A percentile compares a stretch with the other conserved stretches of the same genome.
Conservation (phyloP, 495 filamentous ascomycete genomes). For the Zalerion maritima region DNA sequence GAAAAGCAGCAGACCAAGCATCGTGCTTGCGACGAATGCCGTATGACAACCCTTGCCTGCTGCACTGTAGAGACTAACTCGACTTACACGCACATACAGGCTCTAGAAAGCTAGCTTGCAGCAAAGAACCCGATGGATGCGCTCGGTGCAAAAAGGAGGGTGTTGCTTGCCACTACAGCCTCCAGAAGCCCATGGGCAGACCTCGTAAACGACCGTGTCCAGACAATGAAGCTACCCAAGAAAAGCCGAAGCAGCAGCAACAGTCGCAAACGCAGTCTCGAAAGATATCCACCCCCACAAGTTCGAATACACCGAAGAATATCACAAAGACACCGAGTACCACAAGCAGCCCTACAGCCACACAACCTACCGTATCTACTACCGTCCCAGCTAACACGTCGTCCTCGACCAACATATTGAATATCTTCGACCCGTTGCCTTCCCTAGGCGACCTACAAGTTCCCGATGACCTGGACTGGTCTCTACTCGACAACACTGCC, state of each 20-base stretch:
- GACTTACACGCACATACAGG: conserved; percentile 24
- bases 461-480: conserved; percentile 17
- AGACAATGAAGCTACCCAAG: conserved; percentile 13
- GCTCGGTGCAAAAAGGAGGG: conserved; percentile 38
- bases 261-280: conserved; percentile 14
- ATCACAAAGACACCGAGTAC: no score
- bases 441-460: conserved; percentile 8
- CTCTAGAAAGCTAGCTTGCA: conserved; percentile 45
- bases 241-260: conserved; percentile 3
- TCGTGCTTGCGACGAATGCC: conserved; percentile 48
- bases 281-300: conserved; percentile 10
- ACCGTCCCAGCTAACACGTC: no score
- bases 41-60: conserved; percentile 21
- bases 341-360: no score
- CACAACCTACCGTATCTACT: no score
- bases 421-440: no score
- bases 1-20: conserved; percentile 33
- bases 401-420: no score
- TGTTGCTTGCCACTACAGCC: conserved; percentile 41
- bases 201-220: conserved; percentile 39
- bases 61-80: not conserved
- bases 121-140: conserved; percentile 41
- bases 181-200: conserved; percentile 47
- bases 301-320: no score
- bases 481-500: conserved; percentile 18